Evolutionary conservation across 805 yeast genomes (phyloP), one percentile per base, ranked within the genome.

Genomic region (Candida vartiovaarae): DNA sequence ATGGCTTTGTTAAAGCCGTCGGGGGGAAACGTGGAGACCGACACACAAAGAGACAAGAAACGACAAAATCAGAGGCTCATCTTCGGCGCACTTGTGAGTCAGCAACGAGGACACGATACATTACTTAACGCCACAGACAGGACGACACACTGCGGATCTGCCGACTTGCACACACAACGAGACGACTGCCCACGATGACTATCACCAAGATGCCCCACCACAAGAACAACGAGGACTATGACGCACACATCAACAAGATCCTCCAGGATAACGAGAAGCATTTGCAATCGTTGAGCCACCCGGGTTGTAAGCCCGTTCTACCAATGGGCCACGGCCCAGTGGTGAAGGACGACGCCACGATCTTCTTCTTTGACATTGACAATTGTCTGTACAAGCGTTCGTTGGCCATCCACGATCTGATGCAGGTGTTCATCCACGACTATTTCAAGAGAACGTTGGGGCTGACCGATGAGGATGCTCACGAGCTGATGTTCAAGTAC

Each of bases 331-430:
- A 44, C 25, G 49, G 47, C 3, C 49, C 50, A 2, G 52, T 51
- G 4, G 65, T 66, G 2, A 39, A 43, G 9, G 57, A 63, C 5
- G 60, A 59, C 15, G 63, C 64, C 0, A 64, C 56, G 25, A 66
- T 71, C 11, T 86, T 93, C 65, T 88, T 80, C 64, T 91, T 91
- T 56, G 99, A 91, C 61, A 88, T 91, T 43, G 99, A 91, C 68
- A 91, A 91, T 62, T 89, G 97, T 61, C 72, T 91, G 29, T 91
- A 91, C 65, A 73, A 76, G 42, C 69, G 89, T 45, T 79, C 88
- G 2, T 75, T 85, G 25, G 72, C 73, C 60, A 84, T 91, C 54
- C 95, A 84, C 55, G 93, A 84, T 53, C 60, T 87, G 63, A 91
- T 91, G 97, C 95, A 84, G 56, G 79, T 76, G 15, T 81, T 80